A percentile compares a stretch with the other conserved stretches of the same genome.
These are phyloP conservation scores for Umbellularia californica DNA, from an alignment of 164 flowering plant species.

Conservation along the genomic window DNA sequence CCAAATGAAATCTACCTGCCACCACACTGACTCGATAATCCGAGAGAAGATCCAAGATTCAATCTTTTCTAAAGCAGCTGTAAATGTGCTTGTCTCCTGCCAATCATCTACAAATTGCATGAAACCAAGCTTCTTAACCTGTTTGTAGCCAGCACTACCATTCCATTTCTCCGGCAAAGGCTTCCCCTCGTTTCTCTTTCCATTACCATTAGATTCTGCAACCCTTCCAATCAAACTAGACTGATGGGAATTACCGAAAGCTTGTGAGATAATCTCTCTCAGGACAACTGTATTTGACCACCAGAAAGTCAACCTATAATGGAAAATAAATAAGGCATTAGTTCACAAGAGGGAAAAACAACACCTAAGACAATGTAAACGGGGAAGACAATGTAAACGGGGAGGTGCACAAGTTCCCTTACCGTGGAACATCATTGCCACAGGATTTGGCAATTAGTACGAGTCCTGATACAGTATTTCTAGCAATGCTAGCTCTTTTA, in stretches of 20 bases:
- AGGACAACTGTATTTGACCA: constrained; percentile 82
- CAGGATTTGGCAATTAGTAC: constrained; percentile 83
- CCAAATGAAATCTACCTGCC: constrained; percentile 65
- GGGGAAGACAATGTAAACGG: background rate
- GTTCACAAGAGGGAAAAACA: background rate
- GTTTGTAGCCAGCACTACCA: constrained; percentile 38
- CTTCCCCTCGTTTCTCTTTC: constrained; percentile 40
- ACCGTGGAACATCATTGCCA: constrained; percentile 94
- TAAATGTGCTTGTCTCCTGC: constrained; percentile 87
- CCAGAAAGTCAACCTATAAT: constrained; percentile 88
- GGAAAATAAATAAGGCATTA: constrained; percentile 10
- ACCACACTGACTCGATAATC: constrained; percentile 95
- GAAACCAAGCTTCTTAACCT: constrained; percentile 34
- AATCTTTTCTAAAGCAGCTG: constrained; percentile 72
- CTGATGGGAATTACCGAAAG: constrained; percentile 65
- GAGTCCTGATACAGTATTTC: constrained; percentile 86
- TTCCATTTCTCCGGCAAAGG: constrained; percentile 43
- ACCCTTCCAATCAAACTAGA: constrained; percentile 32
- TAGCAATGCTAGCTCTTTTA: constrained; percentile 80
- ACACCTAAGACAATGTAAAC: background rate
- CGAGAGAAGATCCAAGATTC: constrained; percentile 97
- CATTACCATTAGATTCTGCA: constrained; percentile 43
- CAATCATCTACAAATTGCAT: constrained; percentile 66
- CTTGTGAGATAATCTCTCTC: constrained; percentile 76
- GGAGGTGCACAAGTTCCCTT: constrained; percentile 7